Conservation (phyloP, 257 asterid species). For the Solanum chiquidenum region DNA sequence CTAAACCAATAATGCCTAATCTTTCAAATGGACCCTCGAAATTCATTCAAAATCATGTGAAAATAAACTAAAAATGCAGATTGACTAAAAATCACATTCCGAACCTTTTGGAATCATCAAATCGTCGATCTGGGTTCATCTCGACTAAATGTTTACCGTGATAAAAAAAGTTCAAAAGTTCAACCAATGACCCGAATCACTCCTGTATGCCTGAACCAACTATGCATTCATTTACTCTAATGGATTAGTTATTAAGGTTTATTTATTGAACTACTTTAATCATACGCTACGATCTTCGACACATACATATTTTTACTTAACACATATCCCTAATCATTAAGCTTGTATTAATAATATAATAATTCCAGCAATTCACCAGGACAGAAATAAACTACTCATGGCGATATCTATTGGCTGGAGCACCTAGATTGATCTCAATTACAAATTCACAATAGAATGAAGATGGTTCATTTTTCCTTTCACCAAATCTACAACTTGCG, state of each 20-base stretch:
- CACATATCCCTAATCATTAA: neutral
- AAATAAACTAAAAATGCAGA: too few species aligned
- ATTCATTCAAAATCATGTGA: too few species aligned
- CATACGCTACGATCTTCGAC: neutral
- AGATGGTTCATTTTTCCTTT: neutral
- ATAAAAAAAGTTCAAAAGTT: too few species aligned
- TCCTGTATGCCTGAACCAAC: neutral
- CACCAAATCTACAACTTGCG: neutral
- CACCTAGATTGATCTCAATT: neutral
- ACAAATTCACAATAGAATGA: neutral
- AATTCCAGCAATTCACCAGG: neutral
- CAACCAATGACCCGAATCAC: too few species aligned
- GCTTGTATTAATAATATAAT: neutral
- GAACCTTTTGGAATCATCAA: too few species aligned
- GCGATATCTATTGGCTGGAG: neutral
- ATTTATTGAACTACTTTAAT: neutral
- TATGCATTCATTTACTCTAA: neutral
- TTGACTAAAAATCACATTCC: too few species aligned
- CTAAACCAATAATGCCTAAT: too few species aligned
- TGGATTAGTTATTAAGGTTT: neutral
- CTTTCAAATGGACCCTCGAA: too few species aligned
- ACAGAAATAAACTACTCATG: neutral
- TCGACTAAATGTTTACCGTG: too few species aligned
- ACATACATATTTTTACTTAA: neutral
- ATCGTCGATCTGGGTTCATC: too few species aligned